Evolutionary conservation across 2,329 filamentous ascomycete species (phyloP).

Genomic region (Trichocomaceae sp.): DNA sequence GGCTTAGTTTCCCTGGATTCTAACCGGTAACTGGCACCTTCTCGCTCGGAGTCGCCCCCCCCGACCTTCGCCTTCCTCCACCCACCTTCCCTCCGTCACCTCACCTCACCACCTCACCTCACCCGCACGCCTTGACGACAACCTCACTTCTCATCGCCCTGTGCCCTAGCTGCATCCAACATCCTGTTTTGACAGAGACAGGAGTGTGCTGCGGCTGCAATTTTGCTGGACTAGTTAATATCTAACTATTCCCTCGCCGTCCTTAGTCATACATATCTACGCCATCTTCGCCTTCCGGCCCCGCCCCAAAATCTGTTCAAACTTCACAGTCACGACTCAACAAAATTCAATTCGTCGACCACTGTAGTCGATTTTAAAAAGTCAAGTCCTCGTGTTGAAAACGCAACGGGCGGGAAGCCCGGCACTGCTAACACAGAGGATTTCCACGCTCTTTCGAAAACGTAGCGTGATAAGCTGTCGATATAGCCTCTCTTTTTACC

Average conservation of each 20-base stretch:
- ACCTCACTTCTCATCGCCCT: too few species aligned
- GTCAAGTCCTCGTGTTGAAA: not conserved
- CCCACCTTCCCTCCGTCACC: not conserved
- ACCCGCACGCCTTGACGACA: too few species aligned
- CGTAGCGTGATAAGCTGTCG: not conserved
- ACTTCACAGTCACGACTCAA: not conserved
- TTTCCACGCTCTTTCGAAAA: not conserved
- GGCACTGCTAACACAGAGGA: slow-evolving; percentile 9
- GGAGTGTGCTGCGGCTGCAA: not conserved
- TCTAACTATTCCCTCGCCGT: not conserved
- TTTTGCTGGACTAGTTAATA: not conserved
- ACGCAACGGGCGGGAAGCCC: slow-evolving; percentile 31
- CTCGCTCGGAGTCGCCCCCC: not conserved
- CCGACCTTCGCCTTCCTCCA: not conserved
- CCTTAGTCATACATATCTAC: not conserved
- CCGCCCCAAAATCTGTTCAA: not conserved
- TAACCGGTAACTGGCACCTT: not conserved
- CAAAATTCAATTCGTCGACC: not conserved
- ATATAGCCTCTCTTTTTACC: not conserved
- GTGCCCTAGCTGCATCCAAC: not conserved
- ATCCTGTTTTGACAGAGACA: not conserved
- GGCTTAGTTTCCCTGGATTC: too few species aligned
- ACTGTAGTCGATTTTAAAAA: not conserved
- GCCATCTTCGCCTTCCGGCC: not conserved
- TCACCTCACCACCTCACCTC: not conserved